Percentiles rank a stretch among this genome's conserved stretches.
These are phyloP conservation scores for Orychophragmus violaceus DNA, from an alignment of 345 rosid genomes.

Conservation along the genomic window DNA sequence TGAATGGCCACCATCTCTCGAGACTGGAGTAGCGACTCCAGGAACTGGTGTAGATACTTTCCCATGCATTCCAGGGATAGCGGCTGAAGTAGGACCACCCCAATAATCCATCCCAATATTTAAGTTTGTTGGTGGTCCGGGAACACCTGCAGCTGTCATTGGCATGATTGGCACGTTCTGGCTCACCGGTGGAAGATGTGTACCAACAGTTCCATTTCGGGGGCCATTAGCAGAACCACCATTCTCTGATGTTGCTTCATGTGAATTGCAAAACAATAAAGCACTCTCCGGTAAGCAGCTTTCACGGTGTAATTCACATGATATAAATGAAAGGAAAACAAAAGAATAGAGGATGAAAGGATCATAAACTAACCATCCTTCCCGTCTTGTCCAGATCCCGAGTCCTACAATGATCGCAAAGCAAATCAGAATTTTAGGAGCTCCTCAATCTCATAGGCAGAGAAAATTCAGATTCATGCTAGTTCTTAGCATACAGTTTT, in stretches of 20 bases:
- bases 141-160: constrained; percentile 53
- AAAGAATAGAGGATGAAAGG: not conserved
- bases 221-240: constrained; percentile 58
- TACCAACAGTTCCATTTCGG: constrained; percentile 59
- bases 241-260: constrained; percentile 66
- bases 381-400: constrained; percentile 73
- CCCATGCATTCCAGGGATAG: constrained; percentile 58
- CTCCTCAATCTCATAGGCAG: not conserved
- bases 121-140: constrained; percentile 86
- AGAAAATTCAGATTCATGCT: constrained; percentile 3
- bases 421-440: not conserved
- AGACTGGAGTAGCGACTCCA: constrained; percentile 52
- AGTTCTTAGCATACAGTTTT: not conserved
- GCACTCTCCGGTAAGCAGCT: constrained; percentile 12
- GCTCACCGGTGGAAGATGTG: constrained; percentile 41
- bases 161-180: constrained; percentile 58
- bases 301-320: constrained; percentile 4
- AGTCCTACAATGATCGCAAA: constrained; percentile 34
- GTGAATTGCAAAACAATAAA: constrained; percentile 29
- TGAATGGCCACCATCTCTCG: constrained; percentile 67
- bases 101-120: constrained; percentile 99
- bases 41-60: constrained; percentile 67
- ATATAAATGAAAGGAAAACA: not conserved
- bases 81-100: constrained; percentile 68
- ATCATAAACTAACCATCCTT: constrained; percentile 49